Conservation (phyloP, 2,329 filamentous ascomycete species). For the Gaeumannomyces tritici region DNA sequence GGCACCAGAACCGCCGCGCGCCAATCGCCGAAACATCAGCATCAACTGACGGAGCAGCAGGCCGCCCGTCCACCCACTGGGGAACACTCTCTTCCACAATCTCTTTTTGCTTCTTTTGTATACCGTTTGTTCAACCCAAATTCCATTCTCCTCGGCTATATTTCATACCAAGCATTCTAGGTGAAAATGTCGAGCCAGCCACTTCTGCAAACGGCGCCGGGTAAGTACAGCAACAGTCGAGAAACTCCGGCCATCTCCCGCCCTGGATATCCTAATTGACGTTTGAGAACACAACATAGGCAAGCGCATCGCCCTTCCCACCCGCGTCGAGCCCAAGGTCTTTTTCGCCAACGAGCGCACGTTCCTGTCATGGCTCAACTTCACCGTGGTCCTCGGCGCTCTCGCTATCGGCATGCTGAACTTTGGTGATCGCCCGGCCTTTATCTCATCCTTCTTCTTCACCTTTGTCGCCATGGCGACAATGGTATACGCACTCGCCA, state of each 20-base stretch:
- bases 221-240: conserved; percentile 33
- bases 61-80: neutral
- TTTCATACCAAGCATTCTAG: neutral
- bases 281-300: conserved; percentile 40
- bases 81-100: neutral
- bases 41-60: neutral
- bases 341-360: conserved; percentile 99
- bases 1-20: neutral
- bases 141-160: neutral
- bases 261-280: neutral
- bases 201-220: conserved; percentile 86
- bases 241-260: conserved; percentile 3
- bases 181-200: conserved; percentile 76
- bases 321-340: conserved; percentile 97
- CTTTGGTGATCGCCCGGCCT: conserved; percentile 90
- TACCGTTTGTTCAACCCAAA: neutral
- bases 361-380: conserved; percentile 99
- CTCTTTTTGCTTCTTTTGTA: neutral
- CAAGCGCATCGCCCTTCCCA: conserved; percentile 96
- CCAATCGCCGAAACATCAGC: neutral
- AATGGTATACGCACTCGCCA: conserved; percentile 90
- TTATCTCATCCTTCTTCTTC: conserved; percentile 89
- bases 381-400: conserved; percentile 95
- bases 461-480: conserved; percentile 88
- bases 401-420: conserved; percentile 95